phyloP scores from a whole-genome alignment of 2,329 filamentous ascomycete genomes.

The Alternaria incomplexa region DNA sequence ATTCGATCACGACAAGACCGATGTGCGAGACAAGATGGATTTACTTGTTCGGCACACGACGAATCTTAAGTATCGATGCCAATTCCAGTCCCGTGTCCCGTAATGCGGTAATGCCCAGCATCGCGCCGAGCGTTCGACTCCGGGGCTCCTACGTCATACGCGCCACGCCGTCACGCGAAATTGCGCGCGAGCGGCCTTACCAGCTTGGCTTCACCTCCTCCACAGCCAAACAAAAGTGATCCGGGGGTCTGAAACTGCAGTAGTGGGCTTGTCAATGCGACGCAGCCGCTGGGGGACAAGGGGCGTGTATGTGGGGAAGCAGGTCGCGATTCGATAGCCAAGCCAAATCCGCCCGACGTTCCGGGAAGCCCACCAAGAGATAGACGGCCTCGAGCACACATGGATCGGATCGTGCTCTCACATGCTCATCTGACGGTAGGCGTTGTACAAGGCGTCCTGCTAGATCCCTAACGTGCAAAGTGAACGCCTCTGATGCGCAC shows the following conservation, averaged over 20 bases:
- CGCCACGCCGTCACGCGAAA: constrained; percentile 26
- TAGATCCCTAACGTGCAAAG: not conserved
- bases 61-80: constrained; percentile 25
- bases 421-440: not conserved
- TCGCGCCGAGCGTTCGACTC: constrained; percentile 25
- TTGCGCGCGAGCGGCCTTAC: constrained; percentile 9
- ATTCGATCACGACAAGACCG: not conserved
- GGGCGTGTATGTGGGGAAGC: constrained; percentile 26
- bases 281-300: constrained; percentile 22
- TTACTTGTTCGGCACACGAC: constrained; percentile 2
- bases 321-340: constrained; percentile 21
- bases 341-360: constrained; percentile 11
- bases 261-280: constrained; percentile 27
- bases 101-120: constrained; percentile 34
- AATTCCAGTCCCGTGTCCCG: constrained; percentile 11
- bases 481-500: constrained; percentile 3
- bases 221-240: constrained; percentile 21
- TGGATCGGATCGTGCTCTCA: constrained; percentile 4
- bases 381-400: constrained; percentile 1
- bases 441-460: not conserved
- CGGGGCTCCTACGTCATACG: constrained; percentile 27
- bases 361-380: constrained; percentile 5
- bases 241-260: constrained; percentile 15
- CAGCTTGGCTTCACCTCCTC: constrained; percentile 21
- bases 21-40: constrained; percentile 3